These are phyloP conservation scores for Penicillium sp. DNA, from an alignment of 2,329 filamentous ascomycete species.

Conservation along the genomic window DNA sequence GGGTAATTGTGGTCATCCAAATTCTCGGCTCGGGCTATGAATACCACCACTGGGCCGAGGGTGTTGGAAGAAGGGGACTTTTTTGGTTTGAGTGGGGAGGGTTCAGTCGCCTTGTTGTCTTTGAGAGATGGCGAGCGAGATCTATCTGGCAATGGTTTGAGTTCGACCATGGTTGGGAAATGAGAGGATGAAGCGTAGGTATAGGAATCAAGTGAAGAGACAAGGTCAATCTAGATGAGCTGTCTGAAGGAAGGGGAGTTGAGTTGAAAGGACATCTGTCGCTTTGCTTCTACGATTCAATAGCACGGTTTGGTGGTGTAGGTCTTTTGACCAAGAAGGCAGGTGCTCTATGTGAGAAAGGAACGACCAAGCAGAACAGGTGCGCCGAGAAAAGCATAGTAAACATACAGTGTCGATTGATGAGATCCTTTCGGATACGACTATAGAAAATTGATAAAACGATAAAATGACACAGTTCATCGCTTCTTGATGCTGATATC, in stretches of 20 bases:
- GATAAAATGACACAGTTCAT: slow-evolving; percentile 30
- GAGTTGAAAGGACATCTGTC: background rate
- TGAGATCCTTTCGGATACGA: background rate
- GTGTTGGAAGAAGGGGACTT: background rate
- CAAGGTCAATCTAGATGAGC: background rate
- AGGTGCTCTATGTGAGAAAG: background rate
- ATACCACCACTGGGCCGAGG: background rate
- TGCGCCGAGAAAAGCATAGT: background rate
- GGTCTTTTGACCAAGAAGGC: background rate
- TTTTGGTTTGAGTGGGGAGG: background rate
- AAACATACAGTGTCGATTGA: slow-evolving; percentile 11
- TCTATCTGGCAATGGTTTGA: background rate
- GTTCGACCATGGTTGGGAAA: background rate
- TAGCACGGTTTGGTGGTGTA: background rate
- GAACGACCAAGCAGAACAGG: background rate
- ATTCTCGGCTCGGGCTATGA: slow-evolving; percentile 3
- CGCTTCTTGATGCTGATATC: slow-evolving; percentile 75
- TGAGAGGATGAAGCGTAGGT: background rate
- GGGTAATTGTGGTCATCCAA: background rate
- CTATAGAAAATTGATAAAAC: slow-evolving; percentile 21
- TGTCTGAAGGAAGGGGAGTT: background rate
- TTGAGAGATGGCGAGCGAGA: background rate
- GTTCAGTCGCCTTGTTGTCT: background rate
- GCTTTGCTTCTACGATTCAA: background rate
- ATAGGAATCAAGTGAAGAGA: no score